A percentile compares a stretch with the other conserved stretches of the same genome.
phyloP scores from a whole-genome alignment of 768 basidiomycete species.

The Lactarius hengduanensis region DNA sequence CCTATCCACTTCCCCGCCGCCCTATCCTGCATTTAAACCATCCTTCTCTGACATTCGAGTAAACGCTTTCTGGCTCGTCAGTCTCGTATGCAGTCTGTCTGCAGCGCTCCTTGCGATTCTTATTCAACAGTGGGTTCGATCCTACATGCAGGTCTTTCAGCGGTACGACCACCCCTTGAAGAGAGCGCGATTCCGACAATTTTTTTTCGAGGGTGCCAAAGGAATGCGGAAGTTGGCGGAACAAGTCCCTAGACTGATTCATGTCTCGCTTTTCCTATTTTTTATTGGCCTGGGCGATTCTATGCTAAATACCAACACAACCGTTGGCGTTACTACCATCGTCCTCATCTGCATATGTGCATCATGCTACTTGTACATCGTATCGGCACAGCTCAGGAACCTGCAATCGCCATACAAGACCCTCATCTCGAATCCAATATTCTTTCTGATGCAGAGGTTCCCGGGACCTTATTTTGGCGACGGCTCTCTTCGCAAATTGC shows the following conservation, averaged over 20 bases:
- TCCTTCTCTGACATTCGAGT: conserved; percentile 38
- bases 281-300: conserved; percentile 49
- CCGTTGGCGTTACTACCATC: conserved; percentile 14
- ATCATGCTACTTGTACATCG: conserved; percentile 19
- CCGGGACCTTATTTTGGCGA: not conserved
- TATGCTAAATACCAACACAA: conserved; percentile 35
- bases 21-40: conserved; percentile 19
- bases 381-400: conserved; percentile 1
- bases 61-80: conserved; percentile 44
- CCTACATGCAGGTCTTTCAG: conserved; percentile 36
- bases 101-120: conserved; percentile 47
- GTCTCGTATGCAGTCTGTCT: conserved; percentile 40
- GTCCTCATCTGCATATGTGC: conserved; percentile 17
- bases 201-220: conserved; percentile 40
- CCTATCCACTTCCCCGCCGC: too few species aligned
- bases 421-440: conserved; percentile 16
- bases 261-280: conserved; percentile 52
- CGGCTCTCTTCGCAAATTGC: not conserved
- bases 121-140: conserved; percentile 49
- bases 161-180: conserved; percentile 32
- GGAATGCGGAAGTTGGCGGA: conserved; percentile 43
- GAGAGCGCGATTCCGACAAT: conserved; percentile 44
- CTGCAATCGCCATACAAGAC: conserved; percentile 22
- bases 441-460: conserved; percentile 13
- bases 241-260: conserved; percentile 47